These are phyloP conservation scores for Dryadomyces quercus-mongolicae DNA, from an alignment of 2,329 filamentous ascomycete species.

Conservation along the genomic window DNA sequence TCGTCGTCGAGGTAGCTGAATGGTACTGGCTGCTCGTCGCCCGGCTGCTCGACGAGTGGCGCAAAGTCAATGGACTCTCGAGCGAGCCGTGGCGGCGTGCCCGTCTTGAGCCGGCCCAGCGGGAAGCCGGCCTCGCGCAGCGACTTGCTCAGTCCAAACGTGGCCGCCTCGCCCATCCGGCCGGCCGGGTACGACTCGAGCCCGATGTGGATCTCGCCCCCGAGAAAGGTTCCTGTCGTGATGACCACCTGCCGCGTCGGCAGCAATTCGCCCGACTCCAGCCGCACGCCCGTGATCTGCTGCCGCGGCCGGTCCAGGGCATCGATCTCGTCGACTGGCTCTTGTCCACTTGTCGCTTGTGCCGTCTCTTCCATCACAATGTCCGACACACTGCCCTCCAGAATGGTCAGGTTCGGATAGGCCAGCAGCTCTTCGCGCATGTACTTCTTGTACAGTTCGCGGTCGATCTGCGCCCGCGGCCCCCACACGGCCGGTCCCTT, in stretches of 20 bases:
- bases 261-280: constrained; percentile 80
- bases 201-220: constrained; percentile 93
- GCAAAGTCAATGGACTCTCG: constrained; percentile 71
- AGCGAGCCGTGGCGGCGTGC: constrained; percentile 81
- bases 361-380: constrained; percentile 62
- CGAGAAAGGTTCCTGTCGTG: constrained; percentile 89
- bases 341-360: constrained; percentile 5
- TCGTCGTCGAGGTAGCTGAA: constrained; percentile 82
- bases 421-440: constrained; percentile 77
- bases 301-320: constrained; percentile 23
- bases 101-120: constrained; percentile 85
- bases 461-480: constrained; percentile 89
- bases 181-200: constrained; percentile 75
- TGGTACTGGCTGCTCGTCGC: constrained; percentile 75
- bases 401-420: constrained; percentile 68
- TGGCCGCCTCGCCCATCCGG: constrained; percentile 86
- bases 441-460: constrained; percentile 73
- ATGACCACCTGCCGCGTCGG: constrained; percentile 76
- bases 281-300: constrained; percentile 69
- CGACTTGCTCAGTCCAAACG: constrained; percentile 84
- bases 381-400: constrained; percentile 84
- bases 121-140: constrained; percentile 79
- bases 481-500: constrained; percentile 98
- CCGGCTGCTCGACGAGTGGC: constrained; percentile 58
- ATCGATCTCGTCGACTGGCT: constrained; percentile 32